Evolutionary conservation across 108 stramenopile genomes (phyloP), one percentile per base, ranked within the genome.

Genomic region (Pseudonitzschia pungens): DNA sequence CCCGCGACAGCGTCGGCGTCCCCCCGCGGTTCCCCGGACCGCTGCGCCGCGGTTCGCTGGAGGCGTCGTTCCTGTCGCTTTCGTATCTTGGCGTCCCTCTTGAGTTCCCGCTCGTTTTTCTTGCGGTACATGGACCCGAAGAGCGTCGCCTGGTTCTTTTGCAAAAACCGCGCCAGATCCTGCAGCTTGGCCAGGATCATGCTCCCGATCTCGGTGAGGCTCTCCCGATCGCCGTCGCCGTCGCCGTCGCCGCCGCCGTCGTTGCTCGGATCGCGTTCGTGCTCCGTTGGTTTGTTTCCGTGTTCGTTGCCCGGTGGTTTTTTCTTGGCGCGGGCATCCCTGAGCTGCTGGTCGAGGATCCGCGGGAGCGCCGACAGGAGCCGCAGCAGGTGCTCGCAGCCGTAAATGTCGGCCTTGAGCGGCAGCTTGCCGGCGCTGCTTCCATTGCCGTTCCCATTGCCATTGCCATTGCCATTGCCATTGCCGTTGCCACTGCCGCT

Each of bases 101-200:
- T 68, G 40, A 68, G 16, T 74, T 83, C 83, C 22, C 48, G 45
- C 2, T 68, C 72, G 9, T 44, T 76, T 24, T 70, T 58, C 51
- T 72, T 73, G 11, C 81, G 70, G 52, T 78, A 82, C 21, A 40
- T 48, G 16, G 51, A 56, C 1, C 45, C 11, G 56, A 88, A 85
- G 8, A 78, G 52, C 7, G 65, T 43, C 28, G 78, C n/a, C 57
- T 92, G 91, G 65, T 89, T 74, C 77, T 88, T 88, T 55, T 88
- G 83, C 51, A 92, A 60, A 43, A 85, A 92, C 31, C 91, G 77
- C 16, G 87, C 58, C 4, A 92, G 79, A 68, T 92, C 91, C 33
- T 83, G 81, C 12, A 92, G 24, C 58, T 88, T 88, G 72, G 83
- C 84, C 14, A 87, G 68, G 12, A 92, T 86, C 16, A 65, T 54